These are phyloP conservation scores for Euphrasia confusa DNA, from an alignment of 257 asterid genomes.

Conservation along the genomic window DNA sequence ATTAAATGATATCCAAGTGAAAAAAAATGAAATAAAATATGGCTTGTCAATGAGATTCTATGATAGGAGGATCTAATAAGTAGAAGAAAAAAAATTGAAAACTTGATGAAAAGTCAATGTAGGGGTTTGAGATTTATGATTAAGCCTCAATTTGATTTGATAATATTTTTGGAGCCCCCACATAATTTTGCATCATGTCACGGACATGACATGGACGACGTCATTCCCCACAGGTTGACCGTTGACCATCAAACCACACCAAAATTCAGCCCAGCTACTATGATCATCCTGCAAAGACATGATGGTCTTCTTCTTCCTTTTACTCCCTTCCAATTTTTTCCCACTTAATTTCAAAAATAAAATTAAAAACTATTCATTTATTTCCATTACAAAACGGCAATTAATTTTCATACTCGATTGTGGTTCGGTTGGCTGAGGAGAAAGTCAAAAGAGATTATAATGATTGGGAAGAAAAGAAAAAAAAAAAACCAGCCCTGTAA, in stretches of 20 bases:
- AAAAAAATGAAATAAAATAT: background rate
- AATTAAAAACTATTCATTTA: background rate
- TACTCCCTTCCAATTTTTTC: background rate
- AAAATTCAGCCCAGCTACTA: background rate
- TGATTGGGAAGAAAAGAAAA: slow-evolving; percentile 30
- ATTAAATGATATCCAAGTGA: background rate
- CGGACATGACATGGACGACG: slow-evolving; percentile 42
- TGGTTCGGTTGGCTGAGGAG: slow-evolving; percentile 15
- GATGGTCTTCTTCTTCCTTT: background rate
- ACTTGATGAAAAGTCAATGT: slow-evolving; percentile 33
- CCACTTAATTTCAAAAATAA: background rate
- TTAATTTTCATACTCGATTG: background rate
- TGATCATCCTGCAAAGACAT: slow-evolving; percentile 12
- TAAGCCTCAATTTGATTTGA: slow-evolving; percentile 32
- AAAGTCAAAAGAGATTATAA: slow-evolving; percentile 43
- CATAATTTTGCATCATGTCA: slow-evolving; percentile 12
- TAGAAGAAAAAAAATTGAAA: background rate
- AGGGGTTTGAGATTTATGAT: slow-evolving; percentile 21
- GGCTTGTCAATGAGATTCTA: slow-evolving; percentile 4
- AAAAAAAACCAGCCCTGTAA: slow-evolving; percentile 18
- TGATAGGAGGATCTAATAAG: background rate
- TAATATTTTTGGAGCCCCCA: slow-evolving; percentile 18
- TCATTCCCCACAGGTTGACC: slow-evolving; percentile 46
- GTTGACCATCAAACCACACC: slow-evolving; percentile 40
- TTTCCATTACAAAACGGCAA: background rate